Evolutionary conservation across 768 basidiomycete species (phyloP).

Genomic region (Cystobasidium onofrii): DNA sequence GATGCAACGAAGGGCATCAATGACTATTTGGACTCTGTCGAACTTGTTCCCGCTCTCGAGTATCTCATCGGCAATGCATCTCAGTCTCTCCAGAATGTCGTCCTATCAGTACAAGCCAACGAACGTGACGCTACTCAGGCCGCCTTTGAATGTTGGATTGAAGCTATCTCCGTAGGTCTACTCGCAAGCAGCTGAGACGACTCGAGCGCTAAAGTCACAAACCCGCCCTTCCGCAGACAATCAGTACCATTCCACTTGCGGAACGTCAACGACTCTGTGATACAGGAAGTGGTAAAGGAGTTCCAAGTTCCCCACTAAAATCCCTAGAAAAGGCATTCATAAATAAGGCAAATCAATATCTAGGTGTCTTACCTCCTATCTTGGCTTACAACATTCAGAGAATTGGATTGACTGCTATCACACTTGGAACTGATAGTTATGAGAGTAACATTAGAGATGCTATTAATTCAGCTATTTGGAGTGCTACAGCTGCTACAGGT

Average conservation of each 20-base stretch:
- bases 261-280: neutral
- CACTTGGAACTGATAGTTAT: constrained; percentile 7
- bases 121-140: constrained; percentile 12
- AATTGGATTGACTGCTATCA: constrained; percentile 10
- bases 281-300: neutral
- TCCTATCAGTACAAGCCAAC: constrained; percentile 4
- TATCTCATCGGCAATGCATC: constrained; percentile 27
- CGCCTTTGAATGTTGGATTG: constrained; percentile 18
- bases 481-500: constrained; percentile 17
- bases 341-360: constrained; percentile 13
- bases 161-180: neutral
- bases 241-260: neutral
- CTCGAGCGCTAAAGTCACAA: too few species aligned
- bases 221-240: neutral
- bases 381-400: constrained; percentile 20
- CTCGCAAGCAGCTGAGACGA: too few species aligned
- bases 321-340: constrained; percentile 3
- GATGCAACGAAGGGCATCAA: neutral
- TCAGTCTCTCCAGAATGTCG: constrained; percentile 17
- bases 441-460: constrained; percentile 2
- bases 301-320: neutral
- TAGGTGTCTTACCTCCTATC: constrained; percentile 6
- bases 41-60: constrained; percentile 12
- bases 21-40: constrained; percentile 4
- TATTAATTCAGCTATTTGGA: constrained; percentile 23